phyloP scores from a whole-genome alignment of 306 rosid genomes.

The Castanea mollissima region DNA sequence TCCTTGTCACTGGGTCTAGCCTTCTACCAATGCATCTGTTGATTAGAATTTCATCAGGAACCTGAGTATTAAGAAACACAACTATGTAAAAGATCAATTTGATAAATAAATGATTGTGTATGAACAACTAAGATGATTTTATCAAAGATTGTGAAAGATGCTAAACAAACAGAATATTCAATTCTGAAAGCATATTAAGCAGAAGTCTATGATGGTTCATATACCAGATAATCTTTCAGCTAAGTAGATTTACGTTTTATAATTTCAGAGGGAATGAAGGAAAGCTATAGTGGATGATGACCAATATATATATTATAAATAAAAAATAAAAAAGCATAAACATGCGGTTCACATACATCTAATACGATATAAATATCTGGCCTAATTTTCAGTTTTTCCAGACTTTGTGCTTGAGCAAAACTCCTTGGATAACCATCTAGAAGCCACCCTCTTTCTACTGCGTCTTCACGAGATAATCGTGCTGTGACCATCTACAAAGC shows the following conservation, averaged over 20 bases:
- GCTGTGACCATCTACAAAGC: constrained; percentile 74
- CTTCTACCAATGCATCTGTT: constrained; percentile 97
- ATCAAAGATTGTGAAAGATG: neutral
- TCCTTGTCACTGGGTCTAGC: constrained; percentile 80
- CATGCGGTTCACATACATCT: constrained; percentile 58
- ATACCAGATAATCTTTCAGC: neutral
- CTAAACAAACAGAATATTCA: neutral
- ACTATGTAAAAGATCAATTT: neutral
- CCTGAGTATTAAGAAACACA: constrained; percentile 71
- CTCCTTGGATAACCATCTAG: constrained; percentile 95
- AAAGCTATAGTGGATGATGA: constrained; percentile 13
- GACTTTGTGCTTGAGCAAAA: constrained; percentile 65
- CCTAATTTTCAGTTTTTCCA: constrained; percentile 67
- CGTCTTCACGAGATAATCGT: constrained; percentile 64
- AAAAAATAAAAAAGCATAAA: neutral
- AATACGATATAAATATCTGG: constrained; percentile 75
- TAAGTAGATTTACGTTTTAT: neutral
- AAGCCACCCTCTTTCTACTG: constrained; percentile 88
- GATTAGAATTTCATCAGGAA: constrained; percentile 98
- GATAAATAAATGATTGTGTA: neutral
- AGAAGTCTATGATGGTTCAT: neutral
- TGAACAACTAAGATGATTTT: neutral
- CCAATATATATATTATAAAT: neutral
- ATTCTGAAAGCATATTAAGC: neutral
- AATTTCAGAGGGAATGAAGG: constrained; percentile 5